Evolutionary conservation across 73 alveolate genomes (phyloP).

Genomic region (Tetrahymena borealis): DNA sequence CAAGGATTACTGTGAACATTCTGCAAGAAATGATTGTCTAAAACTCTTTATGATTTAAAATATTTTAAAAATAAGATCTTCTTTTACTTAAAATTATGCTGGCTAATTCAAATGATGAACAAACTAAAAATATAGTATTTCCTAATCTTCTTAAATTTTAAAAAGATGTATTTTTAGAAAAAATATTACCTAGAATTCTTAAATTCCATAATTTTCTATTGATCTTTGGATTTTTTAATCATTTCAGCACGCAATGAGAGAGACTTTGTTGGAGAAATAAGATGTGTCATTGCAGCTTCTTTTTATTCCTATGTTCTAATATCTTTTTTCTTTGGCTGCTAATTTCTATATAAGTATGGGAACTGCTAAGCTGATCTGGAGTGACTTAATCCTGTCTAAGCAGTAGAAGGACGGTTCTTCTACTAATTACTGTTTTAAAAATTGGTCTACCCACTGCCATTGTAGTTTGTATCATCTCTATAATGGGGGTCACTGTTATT

Average conservation of each 20-base stretch:
- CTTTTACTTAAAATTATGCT: neutral
- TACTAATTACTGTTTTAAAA: neutral
- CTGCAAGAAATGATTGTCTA: neutral
- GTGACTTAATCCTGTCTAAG: neutral
- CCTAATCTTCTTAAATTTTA: too few relatives aligned
- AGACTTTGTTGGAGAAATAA: neutral
- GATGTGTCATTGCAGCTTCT: neutral
- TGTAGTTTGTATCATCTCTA: neutral
- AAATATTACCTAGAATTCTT: neutral
- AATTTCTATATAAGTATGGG: neutral
- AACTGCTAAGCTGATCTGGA: neutral
- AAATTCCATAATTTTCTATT: neutral
- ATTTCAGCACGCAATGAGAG: neutral
- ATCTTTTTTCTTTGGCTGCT: neutral
- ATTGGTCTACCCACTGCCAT: neutral
- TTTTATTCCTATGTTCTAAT: neutral
- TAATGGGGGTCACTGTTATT: neutral
- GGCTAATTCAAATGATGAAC: neutral
- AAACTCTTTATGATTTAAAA: neutral
- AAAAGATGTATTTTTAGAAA: too few relatives aligned
- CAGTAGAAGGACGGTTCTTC: neutral
- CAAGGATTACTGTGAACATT: neutral
- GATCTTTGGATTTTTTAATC: neutral
- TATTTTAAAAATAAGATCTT: too few relatives aligned
- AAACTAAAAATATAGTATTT: neutral